phyloP scores from a whole-genome alignment of 23 red algal species.

The Chondrus crispus region DNA sequence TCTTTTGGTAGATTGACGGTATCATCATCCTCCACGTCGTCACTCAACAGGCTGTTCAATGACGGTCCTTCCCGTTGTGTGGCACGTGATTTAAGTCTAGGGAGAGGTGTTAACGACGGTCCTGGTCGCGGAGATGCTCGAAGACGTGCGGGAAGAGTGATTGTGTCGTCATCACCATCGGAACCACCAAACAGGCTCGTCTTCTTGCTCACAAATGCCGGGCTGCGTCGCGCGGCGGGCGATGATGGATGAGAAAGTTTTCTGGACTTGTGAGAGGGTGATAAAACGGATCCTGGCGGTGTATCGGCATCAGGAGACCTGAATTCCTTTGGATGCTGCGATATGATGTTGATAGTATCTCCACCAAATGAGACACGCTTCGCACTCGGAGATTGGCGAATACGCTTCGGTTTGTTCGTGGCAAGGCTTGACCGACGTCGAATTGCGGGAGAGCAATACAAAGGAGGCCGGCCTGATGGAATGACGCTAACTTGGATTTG shows the following conservation, averaged over 20 bases:
- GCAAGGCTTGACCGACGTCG: neutral
- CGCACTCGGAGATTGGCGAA: neutral
- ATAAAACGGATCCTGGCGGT: neutral
- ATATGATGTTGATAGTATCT: neutral
- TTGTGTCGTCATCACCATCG: neutral
- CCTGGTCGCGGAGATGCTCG: neutral
- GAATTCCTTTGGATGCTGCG: neutral
- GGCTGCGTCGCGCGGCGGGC: no score
- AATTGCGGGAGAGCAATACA: no score
- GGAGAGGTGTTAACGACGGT: neutral
- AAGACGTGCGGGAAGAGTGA: neutral
- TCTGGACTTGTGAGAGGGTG: no score
- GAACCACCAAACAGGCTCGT: no score
- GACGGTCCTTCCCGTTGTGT: neutral
- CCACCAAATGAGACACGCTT: neutral
- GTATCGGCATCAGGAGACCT: neutral
- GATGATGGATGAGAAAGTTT: no score
- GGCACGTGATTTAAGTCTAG: neutral
- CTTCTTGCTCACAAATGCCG: no score
- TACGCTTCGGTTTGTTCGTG: neutral
- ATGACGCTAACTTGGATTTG: no score
- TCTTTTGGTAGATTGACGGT: neutral
- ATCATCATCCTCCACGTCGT: neutral
- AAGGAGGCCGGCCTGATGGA: no score
- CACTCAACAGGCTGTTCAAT: neutral